A percentile compares a stretch with the other conserved stretches of the same genome.
Conservation (phyloP, 1,139 yeast genomes). For the Yamadazyma atmosphaerica region DNA sequence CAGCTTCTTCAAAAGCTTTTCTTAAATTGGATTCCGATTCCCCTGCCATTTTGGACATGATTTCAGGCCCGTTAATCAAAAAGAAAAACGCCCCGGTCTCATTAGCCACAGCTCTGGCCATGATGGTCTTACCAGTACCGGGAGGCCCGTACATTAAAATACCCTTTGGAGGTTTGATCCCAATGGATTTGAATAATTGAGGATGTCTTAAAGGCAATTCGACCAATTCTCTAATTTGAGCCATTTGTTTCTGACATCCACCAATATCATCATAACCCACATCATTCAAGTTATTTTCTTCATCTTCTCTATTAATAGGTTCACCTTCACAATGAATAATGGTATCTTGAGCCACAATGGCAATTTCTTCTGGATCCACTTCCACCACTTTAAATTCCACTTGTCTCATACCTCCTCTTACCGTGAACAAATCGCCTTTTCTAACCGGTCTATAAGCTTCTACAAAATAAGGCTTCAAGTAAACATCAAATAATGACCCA, state of each 20-base stretch:
- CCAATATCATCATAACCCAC: slow-evolving; percentile 99
- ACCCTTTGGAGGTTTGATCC: slow-evolving; percentile 98
- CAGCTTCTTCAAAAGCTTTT: slow-evolving; percentile 99
- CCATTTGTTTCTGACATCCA: slow-evolving; percentile 98
- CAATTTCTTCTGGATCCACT: slow-evolving; percentile 95
- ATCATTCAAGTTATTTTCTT: slow-evolving; percentile 91
- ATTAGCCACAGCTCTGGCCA: slow-evolving; percentile 99
- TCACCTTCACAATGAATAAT: slow-evolving; percentile 99
- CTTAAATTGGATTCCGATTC: slow-evolving; percentile 96
- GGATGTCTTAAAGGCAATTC: slow-evolving; percentile 97
- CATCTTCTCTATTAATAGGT: slow-evolving; percentile 98
- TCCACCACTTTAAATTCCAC: slow-evolving; percentile 98
- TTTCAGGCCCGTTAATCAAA: slow-evolving; percentile 98
- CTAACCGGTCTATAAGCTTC: slow-evolving; percentile 99
- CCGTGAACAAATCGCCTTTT: slow-evolving; percentile 94
- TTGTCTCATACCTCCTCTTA: slow-evolving; percentile 98
- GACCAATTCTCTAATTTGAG: slow-evolving; percentile 95
- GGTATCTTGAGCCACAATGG: slow-evolving; percentile 98
- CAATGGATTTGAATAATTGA: slow-evolving; percentile 92
- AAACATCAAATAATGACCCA: slow-evolving; percentile 96
- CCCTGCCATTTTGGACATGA: slow-evolving; percentile 99
- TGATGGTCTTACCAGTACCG: slow-evolving; percentile 97
- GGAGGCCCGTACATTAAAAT: slow-evolving; percentile 98
- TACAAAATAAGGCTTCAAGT: slow-evolving; percentile 95
- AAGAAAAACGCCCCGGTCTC: slow-evolving; percentile 99